Percentiles rank a stretch among this genome's conserved stretches.
Evolutionary conservation across 2,329 filamentous ascomycete species (phyloP).

Genomic region (Macrophomina tecta): DNA sequence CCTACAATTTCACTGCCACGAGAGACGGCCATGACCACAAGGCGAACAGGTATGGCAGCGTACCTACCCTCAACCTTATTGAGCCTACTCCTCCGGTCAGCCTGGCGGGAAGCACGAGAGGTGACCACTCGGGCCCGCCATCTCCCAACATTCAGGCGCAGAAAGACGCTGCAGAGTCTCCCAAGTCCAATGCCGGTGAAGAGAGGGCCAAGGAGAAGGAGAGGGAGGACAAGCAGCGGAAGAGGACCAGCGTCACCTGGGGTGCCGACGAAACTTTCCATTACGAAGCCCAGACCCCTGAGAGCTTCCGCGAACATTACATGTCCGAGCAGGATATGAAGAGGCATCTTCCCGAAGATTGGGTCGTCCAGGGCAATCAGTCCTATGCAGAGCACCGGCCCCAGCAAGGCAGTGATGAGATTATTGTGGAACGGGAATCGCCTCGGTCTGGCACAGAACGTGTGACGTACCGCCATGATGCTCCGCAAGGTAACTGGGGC

Average conservation of each 20-base stretch:
- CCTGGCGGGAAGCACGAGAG: conserved; percentile 43
- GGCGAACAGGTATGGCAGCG: conserved; percentile 47
- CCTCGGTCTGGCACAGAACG: conserved; percentile 39
- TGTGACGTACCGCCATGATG: conserved; percentile 38
- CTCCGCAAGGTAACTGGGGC: conserved; percentile 28
- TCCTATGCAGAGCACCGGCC: not conserved
- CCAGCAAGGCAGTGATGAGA: conserved; percentile 42
- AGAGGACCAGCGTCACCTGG: conserved; percentile 52
- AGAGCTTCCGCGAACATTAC: conserved; percentile 47
- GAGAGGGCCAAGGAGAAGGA: conserved; percentile 32
- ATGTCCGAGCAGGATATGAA: conserved; percentile 36
- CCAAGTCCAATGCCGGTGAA: conserved; percentile 24
- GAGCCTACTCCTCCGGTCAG: conserved; percentile 64
- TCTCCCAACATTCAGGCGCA: conserved; percentile 36
- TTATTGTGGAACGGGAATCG: conserved; percentile 47
- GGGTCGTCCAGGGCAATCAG: conserved; percentile 12
- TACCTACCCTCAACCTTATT: conserved; percentile 63
- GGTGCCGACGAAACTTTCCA: conserved; percentile 54
- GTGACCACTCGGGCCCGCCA: conserved; percentile 42
- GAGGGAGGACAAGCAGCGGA: conserved; percentile 34
- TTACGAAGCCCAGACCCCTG: conserved; percentile 54
- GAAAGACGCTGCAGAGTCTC: conserved; percentile 33
- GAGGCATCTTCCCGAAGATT: conserved; percentile 20
- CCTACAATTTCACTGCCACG: conserved; percentile 48
- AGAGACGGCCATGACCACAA: conserved; percentile 44